A percentile compares a stretch with the other conserved stretches of the same genome.
phyloP scores from a whole-genome alignment of 805 yeast genomes.

The Nakazawaea peltata region DNA sequence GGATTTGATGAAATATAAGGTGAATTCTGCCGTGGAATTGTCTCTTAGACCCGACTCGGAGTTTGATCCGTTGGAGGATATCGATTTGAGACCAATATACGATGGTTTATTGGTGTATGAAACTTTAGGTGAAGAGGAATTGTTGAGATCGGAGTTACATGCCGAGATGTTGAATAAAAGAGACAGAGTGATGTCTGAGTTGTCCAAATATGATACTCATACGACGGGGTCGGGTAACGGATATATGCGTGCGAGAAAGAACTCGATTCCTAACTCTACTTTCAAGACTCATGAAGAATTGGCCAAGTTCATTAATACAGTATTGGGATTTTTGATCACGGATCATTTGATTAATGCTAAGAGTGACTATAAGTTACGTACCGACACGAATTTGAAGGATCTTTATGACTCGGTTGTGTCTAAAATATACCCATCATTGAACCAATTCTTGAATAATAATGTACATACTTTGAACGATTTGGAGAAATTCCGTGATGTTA shows the following conservation, averaged over 20 bases:
- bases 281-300: constrained; percentile 34
- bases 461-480: constrained; percentile 35
- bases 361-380: constrained; percentile 57
- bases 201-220: constrained; percentile 35
- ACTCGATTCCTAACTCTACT: constrained; percentile 10
- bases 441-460: constrained; percentile 35
- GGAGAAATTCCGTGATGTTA: constrained; percentile 45
- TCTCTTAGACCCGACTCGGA: constrained; percentile 53
- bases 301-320: constrained; percentile 47
- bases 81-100: constrained; percentile 66
- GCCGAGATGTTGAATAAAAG: constrained; percentile 68
- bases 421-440: constrained; percentile 52
- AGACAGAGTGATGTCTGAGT: constrained; percentile 61
- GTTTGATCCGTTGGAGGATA: constrained; percentile 39
- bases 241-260: constrained; percentile 4
- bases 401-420: constrained; percentile 66
- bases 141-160: constrained; percentile 53
- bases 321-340: constrained; percentile 70
- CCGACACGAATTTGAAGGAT: constrained; percentile 55
- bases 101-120: constrained; percentile 80
- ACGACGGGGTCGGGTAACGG: not conserved
- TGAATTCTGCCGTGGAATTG: constrained; percentile 81
- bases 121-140: constrained; percentile 58
- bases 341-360: constrained; percentile 62
- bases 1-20: constrained; percentile 46